Base-by-base conservation (phyloP, 2,329 filamentous ascomycete genomes). In the Atkinsonella texensis region DNA sequence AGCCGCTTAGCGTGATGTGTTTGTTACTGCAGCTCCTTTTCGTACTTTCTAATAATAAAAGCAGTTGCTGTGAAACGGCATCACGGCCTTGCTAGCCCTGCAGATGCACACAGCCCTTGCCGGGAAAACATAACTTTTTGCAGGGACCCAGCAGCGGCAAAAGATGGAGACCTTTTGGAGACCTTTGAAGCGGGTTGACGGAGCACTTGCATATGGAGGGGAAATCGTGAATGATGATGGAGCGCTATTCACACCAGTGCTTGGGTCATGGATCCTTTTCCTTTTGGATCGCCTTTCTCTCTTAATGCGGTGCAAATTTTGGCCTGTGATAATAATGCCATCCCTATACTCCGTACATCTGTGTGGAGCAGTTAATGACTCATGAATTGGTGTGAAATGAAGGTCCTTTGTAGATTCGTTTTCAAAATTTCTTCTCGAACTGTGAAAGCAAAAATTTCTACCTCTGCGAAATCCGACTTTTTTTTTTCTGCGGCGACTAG, bases 111-210 rank as follows among this genome's bases (percentile, higher is more conserved):
- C 40, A 20, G 3, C 17, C 40, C 40, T 49, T 17, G 28, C 38
- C 38, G 12, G 15, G 18, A 39, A 28, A 15, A 17, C 35, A n/a
- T 18, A 18, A 4, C 11, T 41, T 18, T 31, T 42, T 33, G 6
- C 39, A 44, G 40, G 28, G 40, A 28, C 31, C 40, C 31, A 45
- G 41, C 48, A 38, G 41, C 48, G 48, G 41, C 48, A 50, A 44
- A 44, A 45, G 47, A 49, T 49, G 47, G 47, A 43, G 39, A 28
- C 20, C 20, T 23, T 23, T 23, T 23, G 20, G 4, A 28, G 28
- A 5, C 2, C 20, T 23, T 23, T 23, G 20, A 28, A 28, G 28
- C 7, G 28, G 28, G 28, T 31, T 46, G 23, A 46, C 13, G 43
- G 7, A 6, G 28, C 28, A 28, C 28, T 28, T 28, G 28, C 28